These are phyloP conservation scores for Ramaria rubella DNA, from an alignment of 768 basidiomycete species.

Conservation along the genomic window DNA sequence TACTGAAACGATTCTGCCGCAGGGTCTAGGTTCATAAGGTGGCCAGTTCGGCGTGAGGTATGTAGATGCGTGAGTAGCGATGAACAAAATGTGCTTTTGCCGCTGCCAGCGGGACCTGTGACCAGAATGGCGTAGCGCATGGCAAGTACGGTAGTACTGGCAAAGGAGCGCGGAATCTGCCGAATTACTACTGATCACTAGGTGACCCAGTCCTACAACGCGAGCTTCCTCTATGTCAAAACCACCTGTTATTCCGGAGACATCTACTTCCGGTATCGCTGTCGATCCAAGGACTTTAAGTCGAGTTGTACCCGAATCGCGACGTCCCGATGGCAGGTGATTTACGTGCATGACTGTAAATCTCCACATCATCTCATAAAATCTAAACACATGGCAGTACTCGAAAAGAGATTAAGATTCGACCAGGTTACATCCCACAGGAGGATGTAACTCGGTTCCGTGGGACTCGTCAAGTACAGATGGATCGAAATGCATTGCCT, in stretches of 20 bases:
- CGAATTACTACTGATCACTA: no score
- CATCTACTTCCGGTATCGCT: conserved; percentile 71
- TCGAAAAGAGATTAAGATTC: conserved; percentile 82
- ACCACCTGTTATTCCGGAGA: conserved; percentile 68
- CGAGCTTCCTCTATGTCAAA: conserved; percentile 49
- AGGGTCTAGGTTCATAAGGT: conserved; percentile 96
- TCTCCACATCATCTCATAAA: not conserved
- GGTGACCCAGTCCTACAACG: not conserved
- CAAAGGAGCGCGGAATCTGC: conserved; percentile 1
- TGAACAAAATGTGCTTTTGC: conserved; percentile 90
- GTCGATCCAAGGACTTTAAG: conserved; percentile 81
- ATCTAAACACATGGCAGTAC: conserved; percentile 39
- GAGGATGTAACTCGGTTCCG: conserved; percentile 89
- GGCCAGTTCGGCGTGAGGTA: conserved; percentile 72
- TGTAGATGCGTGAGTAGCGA: conserved; percentile 86
- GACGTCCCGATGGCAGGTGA: conserved; percentile 82
- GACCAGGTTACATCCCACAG: conserved; percentile 91
- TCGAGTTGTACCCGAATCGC: conserved; percentile 82
- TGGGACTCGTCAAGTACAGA: conserved; percentile 65
- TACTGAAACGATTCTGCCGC: conserved; percentile 93
- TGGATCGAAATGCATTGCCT: conserved; percentile 56
- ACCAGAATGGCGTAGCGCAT: conserved; percentile 90
- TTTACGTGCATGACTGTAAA: conserved; percentile 30
- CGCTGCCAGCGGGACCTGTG: conserved; percentile 96
- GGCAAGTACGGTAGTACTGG: not conserved